Evolutionary conservation across 2,329 filamentous ascomycete genomes (phyloP), one percentile per base, ranked within the genome.

Genomic region (Alternaria solani): DNA sequence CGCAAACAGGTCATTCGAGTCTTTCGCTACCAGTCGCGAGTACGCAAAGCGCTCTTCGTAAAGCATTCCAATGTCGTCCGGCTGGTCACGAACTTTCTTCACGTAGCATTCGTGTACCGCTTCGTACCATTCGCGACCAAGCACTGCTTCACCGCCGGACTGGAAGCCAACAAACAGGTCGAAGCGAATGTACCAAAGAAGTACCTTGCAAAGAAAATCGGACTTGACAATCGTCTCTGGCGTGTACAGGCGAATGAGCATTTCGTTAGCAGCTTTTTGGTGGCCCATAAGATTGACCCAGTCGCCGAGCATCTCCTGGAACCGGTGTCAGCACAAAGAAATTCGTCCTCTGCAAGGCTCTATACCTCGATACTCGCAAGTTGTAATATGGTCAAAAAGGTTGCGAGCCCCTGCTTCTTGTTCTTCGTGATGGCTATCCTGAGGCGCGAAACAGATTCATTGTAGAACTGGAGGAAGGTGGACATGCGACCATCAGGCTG

Each of bases 221-320:
- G 89, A 91, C 65, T 91, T 83, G 81, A 90, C 88, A 43, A 92
- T 88, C 0, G 88, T 90, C 63, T 93, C 83, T 0, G 93, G 91
- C 0, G 89, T 93, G 74, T 93, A 94, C 0, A 97, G 81, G 43
- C 90, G 87, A 1, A 86, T 90, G 46, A 98, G 81, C 69, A 98
- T 90, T 64, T 92, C 88, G 72, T 91, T 88, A 0, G 95, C 95
- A 11, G 94, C 95, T 74, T 91, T 93, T 76, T 97, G 94, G 75
- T 98, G 95, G 23, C 93, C 92, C 79, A 95, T 90, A 16, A 98
- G 83, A 71, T 96, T 97, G 54, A 96, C 88, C 93, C 93, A 98
- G 75, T 99, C 95, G 12, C 95, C 95, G 46, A 98, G 85, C 71
- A 93, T 96, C 80, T 98, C 95, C 93, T 97, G 71, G 52, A 26